Evolutionary conservation across 257 asterid genomes (phyloP).

Genomic region (Salvia rosmarinus): DNA sequence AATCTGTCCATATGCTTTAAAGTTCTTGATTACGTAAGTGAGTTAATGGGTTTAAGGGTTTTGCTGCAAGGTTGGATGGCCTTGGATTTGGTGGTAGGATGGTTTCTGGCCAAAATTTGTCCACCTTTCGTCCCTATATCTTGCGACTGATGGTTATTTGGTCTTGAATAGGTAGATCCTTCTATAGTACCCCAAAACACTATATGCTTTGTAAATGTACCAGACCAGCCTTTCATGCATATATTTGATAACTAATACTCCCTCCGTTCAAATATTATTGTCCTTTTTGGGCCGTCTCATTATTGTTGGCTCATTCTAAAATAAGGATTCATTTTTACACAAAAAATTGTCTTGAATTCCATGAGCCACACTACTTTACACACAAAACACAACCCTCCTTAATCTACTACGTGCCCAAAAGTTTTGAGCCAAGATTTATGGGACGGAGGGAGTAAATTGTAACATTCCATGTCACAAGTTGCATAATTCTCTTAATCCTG

Average conservation of each 20-base stretch:
- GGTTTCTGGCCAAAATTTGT: neutral
- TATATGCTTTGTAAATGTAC: slow-evolving; percentile 5
- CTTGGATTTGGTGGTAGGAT: slow-evolving; percentile 4
- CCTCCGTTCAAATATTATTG: too few relatives aligned
- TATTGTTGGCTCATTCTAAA: too few relatives aligned
- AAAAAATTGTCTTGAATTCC: too few relatives aligned
- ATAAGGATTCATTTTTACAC: too few relatives aligned
- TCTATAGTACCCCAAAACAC: neutral
- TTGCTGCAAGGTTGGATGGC: neutral
- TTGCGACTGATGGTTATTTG: neutral
- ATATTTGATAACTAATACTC: neutral
- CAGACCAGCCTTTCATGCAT: slow-evolving; percentile 2
- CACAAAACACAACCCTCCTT: too few relatives aligned
- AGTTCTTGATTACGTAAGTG: slow-evolving; percentile 2
- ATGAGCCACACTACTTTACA: too few relatives aligned
- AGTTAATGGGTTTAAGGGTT: slow-evolving; percentile 7
- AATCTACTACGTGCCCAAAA: too few relatives aligned
- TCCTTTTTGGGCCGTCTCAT: too few relatives aligned
- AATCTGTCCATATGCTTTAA: neutral
- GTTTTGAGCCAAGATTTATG: too few relatives aligned
- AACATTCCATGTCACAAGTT: too few relatives aligned
- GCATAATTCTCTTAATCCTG: neutral
- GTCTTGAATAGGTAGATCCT: slow-evolving; percentile 17
- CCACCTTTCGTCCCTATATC: neutral
- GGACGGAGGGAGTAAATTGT: too few relatives aligned